phyloP scores from a whole-genome alignment of 164 flowering plant genomes.

The Vitis labrusca region DNA sequence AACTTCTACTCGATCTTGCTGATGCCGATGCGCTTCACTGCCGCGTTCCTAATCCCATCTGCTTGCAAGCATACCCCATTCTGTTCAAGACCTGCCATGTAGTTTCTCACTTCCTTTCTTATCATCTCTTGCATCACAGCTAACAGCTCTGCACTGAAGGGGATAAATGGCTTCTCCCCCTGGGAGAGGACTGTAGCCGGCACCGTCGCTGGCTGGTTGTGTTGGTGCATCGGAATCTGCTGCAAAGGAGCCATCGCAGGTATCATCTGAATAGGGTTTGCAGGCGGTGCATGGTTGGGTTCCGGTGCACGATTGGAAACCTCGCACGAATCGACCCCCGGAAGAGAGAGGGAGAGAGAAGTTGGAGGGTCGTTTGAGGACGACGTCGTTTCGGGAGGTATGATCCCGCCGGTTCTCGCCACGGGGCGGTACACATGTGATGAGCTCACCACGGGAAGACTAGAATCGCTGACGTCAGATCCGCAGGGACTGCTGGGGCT shows the following conservation, averaged over 20 bases:
- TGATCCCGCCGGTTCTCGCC: constrained; percentile 34
- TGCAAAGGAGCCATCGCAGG: neutral
- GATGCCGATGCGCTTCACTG: constrained; percentile 32
- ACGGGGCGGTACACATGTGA: constrained; percentile 46
- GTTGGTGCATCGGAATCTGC: no score
- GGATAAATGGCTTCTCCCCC: constrained; percentile 28
- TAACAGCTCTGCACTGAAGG: constrained; percentile 59
- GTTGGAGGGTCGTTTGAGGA: constrained; percentile 51
- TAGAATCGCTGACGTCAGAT: constrained; percentile 56
- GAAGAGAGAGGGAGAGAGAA: constrained; percentile 63
- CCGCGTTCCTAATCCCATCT: constrained; percentile 39
- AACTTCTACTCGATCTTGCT: constrained; percentile 31
- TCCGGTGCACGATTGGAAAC: constrained; percentile 17
- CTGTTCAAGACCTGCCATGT: constrained; percentile 53
- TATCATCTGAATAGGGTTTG: constrained; percentile 3
- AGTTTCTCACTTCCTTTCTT: constrained; percentile 74
- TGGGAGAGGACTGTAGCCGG: neutral
- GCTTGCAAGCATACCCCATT: constrained; percentile 30
- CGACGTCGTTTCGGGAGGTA: constrained; percentile 28
- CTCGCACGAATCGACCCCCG: constrained; percentile 48
- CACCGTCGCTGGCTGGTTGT: neutral
- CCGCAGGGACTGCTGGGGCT: constrained; percentile 57
- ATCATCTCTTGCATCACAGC: constrained; percentile 89
- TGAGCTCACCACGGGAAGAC: constrained; percentile 29
- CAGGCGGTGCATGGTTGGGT: no score